Evolutionary conservation across 805 yeast species (phyloP).

Genomic region (Lipomyces chichibuensis): DNA sequence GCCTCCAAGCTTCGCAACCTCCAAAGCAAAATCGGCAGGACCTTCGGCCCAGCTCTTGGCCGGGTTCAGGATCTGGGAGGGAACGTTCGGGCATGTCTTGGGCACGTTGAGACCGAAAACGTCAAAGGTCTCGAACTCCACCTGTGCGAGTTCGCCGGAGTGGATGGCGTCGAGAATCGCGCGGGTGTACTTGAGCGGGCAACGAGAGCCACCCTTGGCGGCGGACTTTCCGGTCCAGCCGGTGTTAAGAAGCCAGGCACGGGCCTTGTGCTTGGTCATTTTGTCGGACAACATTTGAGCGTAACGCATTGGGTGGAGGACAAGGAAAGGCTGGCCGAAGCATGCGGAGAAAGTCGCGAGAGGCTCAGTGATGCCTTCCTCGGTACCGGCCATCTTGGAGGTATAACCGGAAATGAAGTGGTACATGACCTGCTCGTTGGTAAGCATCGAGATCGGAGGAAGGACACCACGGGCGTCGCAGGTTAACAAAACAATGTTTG

Average conservation of each 20-base stretch:
- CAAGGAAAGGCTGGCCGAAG: constrained; percentile 98
- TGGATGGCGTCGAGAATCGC: constrained; percentile 94
- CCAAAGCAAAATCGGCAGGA: constrained; percentile 53
- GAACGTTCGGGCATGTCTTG: constrained; percentile 78
- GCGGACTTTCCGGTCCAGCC: constrained; percentile 98
- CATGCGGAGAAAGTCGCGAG: constrained; percentile 98
- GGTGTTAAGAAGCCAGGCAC: constrained; percentile 96
- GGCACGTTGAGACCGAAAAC: constrained; percentile 88
- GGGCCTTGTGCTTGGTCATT: constrained; percentile 83
- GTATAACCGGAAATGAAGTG: constrained; percentile 98
- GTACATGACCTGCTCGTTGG: constrained; percentile 97
- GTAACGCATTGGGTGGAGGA: constrained; percentile 95
- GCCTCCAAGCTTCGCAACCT: constrained; percentile 68
- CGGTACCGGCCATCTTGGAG: constrained; percentile 99
- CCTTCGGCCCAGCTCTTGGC: constrained; percentile 76
- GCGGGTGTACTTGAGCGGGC: constrained; percentile 96
- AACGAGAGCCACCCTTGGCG: constrained; percentile 91
- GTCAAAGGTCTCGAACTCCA: constrained; percentile 80
- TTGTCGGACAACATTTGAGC: constrained; percentile 95
- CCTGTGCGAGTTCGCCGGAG: constrained; percentile 80
- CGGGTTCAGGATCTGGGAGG: constrained; percentile 83
- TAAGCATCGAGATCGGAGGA: constrained; percentile 93
- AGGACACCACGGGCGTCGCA: constrained; percentile 98
- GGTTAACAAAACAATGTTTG: constrained; percentile 86
- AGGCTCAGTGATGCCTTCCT: constrained; percentile 98